Evolutionary conservation across 228 moss, liverwort and hornwort species (phyloP).

Genomic region (Sphagnum magellanicum): DNA sequence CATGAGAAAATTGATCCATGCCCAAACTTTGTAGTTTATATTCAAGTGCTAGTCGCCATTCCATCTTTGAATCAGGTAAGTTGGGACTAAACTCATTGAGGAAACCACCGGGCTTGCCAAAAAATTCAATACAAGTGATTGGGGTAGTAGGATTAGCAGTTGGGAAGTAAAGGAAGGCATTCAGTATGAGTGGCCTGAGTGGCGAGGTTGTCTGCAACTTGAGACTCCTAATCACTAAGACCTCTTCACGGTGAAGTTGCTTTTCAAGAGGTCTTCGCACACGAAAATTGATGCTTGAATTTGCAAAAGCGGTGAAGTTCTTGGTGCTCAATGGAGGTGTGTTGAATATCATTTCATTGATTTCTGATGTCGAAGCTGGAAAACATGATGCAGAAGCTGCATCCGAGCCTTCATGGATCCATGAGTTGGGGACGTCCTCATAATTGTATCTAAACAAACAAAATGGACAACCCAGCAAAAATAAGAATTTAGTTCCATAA

Average conservation of each 20-base stretch:
- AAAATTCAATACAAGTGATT: slow-evolving; percentile 28
- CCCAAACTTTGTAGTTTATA: slow-evolving; percentile 7
- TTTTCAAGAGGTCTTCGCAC: slow-evolving; percentile 13
- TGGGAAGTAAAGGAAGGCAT: slow-evolving; percentile 19
- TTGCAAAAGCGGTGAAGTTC: background rate
- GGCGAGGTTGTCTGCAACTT: background rate
- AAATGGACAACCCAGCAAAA: no score
- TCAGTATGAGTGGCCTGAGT: slow-evolving; percentile 20
- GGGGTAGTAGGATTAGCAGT: slow-evolving; percentile 4
- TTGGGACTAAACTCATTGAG: background rate
- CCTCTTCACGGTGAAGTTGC: slow-evolving; percentile 9
- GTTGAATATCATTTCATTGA: slow-evolving; percentile 9
- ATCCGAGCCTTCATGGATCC: background rate
- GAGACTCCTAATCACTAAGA: slow-evolving; percentile 18
- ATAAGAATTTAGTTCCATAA: no score
- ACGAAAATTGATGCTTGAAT: background rate
- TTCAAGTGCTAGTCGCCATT: slow-evolving; percentile 19
- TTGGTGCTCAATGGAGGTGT: slow-evolving; percentile 11
- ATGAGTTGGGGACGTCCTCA: background rate
- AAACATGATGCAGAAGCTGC: slow-evolving; percentile 11
- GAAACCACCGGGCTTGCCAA: slow-evolving; percentile 15
- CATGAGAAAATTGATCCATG: slow-evolving; percentile 7
- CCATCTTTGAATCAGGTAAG: slow-evolving; percentile 5
- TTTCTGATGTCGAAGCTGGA: background rate
- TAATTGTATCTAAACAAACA: no score